Base-by-base conservation (phyloP, 2,329 filamentous ascomycete genomes). In the Penicillium sp. region DNA sequence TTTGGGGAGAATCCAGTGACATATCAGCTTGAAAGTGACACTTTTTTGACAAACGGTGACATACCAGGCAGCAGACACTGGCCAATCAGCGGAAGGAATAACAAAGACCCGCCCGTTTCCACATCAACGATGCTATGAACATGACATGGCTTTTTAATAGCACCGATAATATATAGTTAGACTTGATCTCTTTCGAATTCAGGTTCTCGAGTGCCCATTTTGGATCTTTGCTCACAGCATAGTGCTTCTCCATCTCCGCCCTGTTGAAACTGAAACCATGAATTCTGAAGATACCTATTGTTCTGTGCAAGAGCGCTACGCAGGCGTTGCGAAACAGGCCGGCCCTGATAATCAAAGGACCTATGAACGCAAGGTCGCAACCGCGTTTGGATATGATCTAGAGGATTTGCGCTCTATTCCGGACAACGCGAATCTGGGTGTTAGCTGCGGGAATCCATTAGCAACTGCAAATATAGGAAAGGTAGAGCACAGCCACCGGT, bases 371-470 rank as follows among this genome's bases (percentile, higher is more conserved):
- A 71, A 9, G 74, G 39, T 84, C 11, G 82, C 82, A 27, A 74
- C 74, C 49, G 77, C 82, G 0, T 84, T 85, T 62, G 82, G 82
- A 3, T 85, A 85, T 66, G 73, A 73, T 9, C 70, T 75, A 16
- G 72, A 79, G 29, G 80, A 84, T 45, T 75, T 85, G 1, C 64
- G 68, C 22, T 69, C 62, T 24, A 75, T 80, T 29, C 81, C 82
- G 0, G 59, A 74, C 9, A 77, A 76, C 43, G 71, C 82, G 26
- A 84, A 84, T 60, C 71, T 84, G 3, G 82, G 82, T 0, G 65
- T 84, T 4, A 80, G 80, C 70, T 85, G 82, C 53, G 82, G 82
- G 7, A 84, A 84, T 53, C 82, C 82, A 2, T 56, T 82, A 5
- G 80, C 77, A 4, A 70, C 80, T 8, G 79, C 83, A 3, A 79